Evolutionary conservation across 1,284 basidiomycete species (phyloP), one percentile per base, ranked within the genome.

Genomic region (Tylopilus sp.): DNA sequence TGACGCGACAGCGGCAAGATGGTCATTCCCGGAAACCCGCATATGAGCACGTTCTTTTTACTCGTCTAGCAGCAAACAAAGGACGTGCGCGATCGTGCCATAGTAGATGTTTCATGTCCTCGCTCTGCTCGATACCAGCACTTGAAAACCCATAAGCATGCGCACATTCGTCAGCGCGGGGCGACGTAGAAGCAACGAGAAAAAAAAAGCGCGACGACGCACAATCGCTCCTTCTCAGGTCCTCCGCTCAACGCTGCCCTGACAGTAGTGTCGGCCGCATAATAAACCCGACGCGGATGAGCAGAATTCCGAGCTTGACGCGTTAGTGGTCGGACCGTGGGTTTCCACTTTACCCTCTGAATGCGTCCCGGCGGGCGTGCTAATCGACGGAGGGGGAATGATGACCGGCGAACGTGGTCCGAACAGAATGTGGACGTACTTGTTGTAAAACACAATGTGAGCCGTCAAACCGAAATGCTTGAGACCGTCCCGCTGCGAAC

Each of bases 401-500:
- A 12, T 41, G 29, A 40, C 21, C 13, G 3, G 36, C 8, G 19
- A 30, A 54, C 21, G 2, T 5, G 19, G 18, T 8, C 6, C 3
- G 21, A 12, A 41, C 19, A 23, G 23, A 25, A 10, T 13, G 18
- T 2, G 15, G 40, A 44, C 51, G 41, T 52, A 82, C 82, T 83
- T 81, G 64, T 84, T 79, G 63, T 86, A 86, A 61, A 81, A 83
- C 18, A 83, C 70, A 2, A 71, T 72, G 55, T 84, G 75, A 26
- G 77, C 73, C 3, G 68, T 47, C 36, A 86, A 55, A 2, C 81
- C 80, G 56, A 75, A 84, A 54, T 86, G 83, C 52, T 77, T 75
- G 57, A 85, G 50, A 4, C 86, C 82, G 56, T 88, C 86, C 85
- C 86, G 87, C 55, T 89, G 86, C 4, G 83, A 77, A 21, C 86